Conservation (phyloP, 2,329 filamentous ascomycete genomes). For the Tolypocladium endophyticum region DNA sequence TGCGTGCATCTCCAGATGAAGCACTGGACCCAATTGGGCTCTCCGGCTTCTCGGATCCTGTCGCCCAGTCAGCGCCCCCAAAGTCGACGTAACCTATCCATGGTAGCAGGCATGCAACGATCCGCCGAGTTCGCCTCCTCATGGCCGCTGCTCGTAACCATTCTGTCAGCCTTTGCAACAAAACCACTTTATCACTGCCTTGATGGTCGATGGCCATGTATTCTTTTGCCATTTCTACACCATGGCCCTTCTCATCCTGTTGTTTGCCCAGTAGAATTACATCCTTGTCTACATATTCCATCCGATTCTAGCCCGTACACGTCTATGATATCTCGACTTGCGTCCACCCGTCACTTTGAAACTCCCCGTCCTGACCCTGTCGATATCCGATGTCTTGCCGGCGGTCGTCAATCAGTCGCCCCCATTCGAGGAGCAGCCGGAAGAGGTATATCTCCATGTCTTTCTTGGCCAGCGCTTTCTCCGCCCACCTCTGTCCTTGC, state of each 20-base stretch:
- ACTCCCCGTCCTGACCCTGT: constrained; percentile 15
- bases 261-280: neutral
- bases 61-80: neutral
- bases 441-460: constrained; percentile 80
- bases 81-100: neutral
- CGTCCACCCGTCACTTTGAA: constrained; percentile 19
- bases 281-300: neutral
- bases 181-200: no score
- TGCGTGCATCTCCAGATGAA: neutral
- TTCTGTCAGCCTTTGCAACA: neutral
- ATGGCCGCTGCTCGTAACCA: neutral
- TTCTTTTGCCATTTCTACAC: neutral
- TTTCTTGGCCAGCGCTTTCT: constrained; percentile 51
- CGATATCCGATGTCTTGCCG: constrained; percentile 33
- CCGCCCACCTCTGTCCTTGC: constrained; percentile 55
- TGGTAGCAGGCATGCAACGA: neutral
- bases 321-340: neutral
- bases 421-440: constrained; percentile 68
- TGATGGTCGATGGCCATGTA: neutral
- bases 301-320: neutral
- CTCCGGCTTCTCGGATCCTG: neutral
- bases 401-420: constrained; percentile 53
- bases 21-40: neutral
- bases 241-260: neutral
- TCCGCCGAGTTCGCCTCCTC: neutral